Evolutionary conservation across 306 rosid species (phyloP).

Genomic region (Fragaria vesca): DNA sequence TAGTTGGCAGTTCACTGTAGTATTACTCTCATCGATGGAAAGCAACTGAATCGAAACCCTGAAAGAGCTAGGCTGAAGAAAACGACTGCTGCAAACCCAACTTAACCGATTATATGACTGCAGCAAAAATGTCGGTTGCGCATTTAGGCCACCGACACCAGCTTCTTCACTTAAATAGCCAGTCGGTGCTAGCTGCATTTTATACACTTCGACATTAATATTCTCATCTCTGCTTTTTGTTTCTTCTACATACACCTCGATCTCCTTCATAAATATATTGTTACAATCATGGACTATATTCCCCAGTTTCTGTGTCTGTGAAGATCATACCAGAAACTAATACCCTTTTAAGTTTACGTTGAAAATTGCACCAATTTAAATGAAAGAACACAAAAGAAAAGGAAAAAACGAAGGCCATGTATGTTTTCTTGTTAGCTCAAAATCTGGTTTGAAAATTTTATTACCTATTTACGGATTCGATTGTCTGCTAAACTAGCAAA

Average conservation of each 20-base stretch:
- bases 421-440: not conserved
- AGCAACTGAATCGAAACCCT: not conserved
- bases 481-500: not conserved
- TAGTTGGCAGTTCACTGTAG: not conserved
- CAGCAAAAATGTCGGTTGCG: slow-evolving; percentile 15
- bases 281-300: not conserved
- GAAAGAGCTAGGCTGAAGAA: not conserved
- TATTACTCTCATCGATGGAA: not conserved
- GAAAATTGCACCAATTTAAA: not conserved
- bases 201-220: not conserved
- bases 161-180: not conserved
- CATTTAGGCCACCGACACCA: slow-evolving; percentile 25
- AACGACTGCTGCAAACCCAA: not conserved
- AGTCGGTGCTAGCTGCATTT: not conserved
- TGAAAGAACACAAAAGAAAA: not conserved
- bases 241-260: not conserved
- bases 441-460: not conserved
- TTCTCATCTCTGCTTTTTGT: not conserved
- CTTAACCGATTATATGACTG: not conserved
- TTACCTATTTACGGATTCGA: no score
- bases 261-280: not conserved
- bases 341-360: not conserved
- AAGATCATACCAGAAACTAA: no score
- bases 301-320: not conserved
- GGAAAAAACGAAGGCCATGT: not conserved